Base-by-base conservation (phyloP, 352 stramenopile species). In the Peronospora belbahrii region DNA sequence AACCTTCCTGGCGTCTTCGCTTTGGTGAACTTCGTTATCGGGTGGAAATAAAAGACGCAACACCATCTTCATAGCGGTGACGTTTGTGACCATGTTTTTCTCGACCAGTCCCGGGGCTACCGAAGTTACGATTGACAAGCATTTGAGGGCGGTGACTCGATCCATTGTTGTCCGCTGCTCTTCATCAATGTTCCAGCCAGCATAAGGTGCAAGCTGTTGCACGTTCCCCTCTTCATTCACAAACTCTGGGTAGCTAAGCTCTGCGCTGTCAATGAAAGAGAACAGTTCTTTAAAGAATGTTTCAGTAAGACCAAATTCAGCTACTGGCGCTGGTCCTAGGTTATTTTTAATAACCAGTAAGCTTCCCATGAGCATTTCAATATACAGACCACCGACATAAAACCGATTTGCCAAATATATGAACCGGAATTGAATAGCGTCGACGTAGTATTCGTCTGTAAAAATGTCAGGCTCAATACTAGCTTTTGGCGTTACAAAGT, bases 201-300 rank as follows among this genome's bases (percentile, higher is more conserved):
- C 62, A 48, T 82, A 76, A 2, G 78, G 74, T 23, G 59, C 42
- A 22, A 84, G 59, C 4, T 41, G 43, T 33, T 74, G 48, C 13
- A 51, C 33, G 5, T 42, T 36, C 9, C 67, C 68, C 2, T 71
- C 56, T 0, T 62, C 49, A 27, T 65, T 47, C 3, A 64, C 37
- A 37, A 63, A 41, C 9, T 63, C 45, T 9, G 68, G 66, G n/a
- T 36, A 52, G 9, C 64, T 37, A 5, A 87, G 55, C 27, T 85
- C 62, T 9, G 66, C 79, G 34, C 57, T 87, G 18, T 86, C 74
- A 36, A 94, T 82, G 49, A 91, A 94, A n/a, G 50, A 51, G 15
- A 90, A 86, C 8, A 88, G 37, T 15, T 90, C 70, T 4, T 49
- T 55, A 46, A 90, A 90, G 32, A 94, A 94, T n/a, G 20, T 55